Percentiles rank a stretch among this genome's conserved stretches.
These are phyloP conservation scores for Stachybotrys chartarum DNA, from an alignment of 2,329 filamentous ascomycete genomes.

Conservation along the genomic window DNA sequence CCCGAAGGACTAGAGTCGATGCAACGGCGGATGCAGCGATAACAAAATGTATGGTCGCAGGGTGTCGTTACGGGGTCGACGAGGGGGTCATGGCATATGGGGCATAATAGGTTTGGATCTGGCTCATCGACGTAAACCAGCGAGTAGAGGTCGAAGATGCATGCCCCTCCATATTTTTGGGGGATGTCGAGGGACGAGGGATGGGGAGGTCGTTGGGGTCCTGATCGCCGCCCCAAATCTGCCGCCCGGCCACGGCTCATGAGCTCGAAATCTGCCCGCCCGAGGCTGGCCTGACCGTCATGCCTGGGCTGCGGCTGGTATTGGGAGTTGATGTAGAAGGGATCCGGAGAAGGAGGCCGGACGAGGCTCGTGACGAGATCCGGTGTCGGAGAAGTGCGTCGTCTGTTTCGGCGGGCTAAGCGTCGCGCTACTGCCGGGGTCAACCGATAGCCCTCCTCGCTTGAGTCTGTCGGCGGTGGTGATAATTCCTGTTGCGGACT, in stretches of 20 bases:
- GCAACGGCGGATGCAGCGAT: conserved; percentile 43
- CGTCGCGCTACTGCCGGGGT: conserved; percentile 26
- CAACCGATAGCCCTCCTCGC: conserved; percentile 26
- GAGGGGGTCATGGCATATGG: conserved; percentile 54
- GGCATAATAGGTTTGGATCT: conserved; percentile 43
- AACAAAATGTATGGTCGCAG: conserved; percentile 61
- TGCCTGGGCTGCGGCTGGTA: conserved; percentile 14
- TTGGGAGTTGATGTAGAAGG: conserved; percentile 20
- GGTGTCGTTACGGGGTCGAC: conserved; percentile 53
- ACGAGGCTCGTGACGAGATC: conserved; percentile 32
- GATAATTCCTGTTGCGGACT: background rate
- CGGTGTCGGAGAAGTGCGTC: conserved; percentile 26
- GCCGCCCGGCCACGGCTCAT: background rate
- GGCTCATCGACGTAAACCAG: conserved; percentile 35
- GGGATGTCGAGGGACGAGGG: conserved; percentile 31
- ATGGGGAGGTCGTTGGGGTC: conserved; percentile 27
- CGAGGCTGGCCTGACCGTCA: conserved; percentile 7
- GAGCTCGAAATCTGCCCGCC: conserved; percentile 1
- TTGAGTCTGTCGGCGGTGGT: conserved; percentile 20
- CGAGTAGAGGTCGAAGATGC: conserved; percentile 37
- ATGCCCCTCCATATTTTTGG: conserved; percentile 26
- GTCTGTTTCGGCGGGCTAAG: conserved; percentile 27
- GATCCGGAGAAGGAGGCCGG: conserved; percentile 25
- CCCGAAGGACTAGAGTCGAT: conserved; percentile 31
- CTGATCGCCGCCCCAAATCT: conserved; percentile 20